Conservation (phyloP, 371 early-diverging fungal species). For the Blakeslea trispora region DNA sequence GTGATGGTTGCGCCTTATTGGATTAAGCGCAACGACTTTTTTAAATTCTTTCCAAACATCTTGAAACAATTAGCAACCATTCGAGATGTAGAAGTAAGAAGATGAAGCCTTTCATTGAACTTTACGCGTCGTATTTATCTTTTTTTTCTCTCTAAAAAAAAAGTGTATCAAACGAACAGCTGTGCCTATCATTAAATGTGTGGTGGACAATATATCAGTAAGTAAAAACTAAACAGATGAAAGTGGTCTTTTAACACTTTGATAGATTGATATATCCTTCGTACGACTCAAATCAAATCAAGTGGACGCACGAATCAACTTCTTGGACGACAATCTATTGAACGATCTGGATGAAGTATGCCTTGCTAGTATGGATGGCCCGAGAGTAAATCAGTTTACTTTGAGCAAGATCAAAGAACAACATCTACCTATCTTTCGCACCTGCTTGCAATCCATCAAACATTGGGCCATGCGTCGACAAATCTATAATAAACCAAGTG, state of each 20-base stretch:
- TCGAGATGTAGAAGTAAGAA: constrained; percentile 37
- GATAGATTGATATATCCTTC: constrained; percentile 45
- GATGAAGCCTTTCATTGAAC: too few relatives aligned
- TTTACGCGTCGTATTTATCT: background rate
- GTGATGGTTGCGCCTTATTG: constrained; percentile 28
- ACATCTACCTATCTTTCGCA: constrained; percentile 23
- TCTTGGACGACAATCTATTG: constrained; percentile 34
- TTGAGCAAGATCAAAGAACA: constrained; percentile 10
- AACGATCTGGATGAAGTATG: constrained; percentile 28
- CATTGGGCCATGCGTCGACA: constrained; percentile 39
- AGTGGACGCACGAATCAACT: constrained; percentile 19
- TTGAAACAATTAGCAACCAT: constrained; percentile 24
- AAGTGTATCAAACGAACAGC: constrained; percentile 34
- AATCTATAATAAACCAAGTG: constrained; percentile 40
- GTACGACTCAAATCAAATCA: constrained; percentile 24
- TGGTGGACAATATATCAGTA: constrained; percentile 37
- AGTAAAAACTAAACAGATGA: too few relatives aligned
- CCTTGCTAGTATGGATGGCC: constrained; percentile 44
- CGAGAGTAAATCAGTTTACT: constrained; percentile 38
- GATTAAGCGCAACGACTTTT: constrained; percentile 29
- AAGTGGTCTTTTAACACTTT: constrained; percentile 4
- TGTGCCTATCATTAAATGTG: constrained; percentile 47
- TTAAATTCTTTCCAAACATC: constrained; percentile 17
- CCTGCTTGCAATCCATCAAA: constrained; percentile 32
- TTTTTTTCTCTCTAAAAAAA: background rate